Evolutionary conservation across 2,329 filamentous ascomycete species (phyloP).

Genomic region (Bertia moriformis): DNA sequence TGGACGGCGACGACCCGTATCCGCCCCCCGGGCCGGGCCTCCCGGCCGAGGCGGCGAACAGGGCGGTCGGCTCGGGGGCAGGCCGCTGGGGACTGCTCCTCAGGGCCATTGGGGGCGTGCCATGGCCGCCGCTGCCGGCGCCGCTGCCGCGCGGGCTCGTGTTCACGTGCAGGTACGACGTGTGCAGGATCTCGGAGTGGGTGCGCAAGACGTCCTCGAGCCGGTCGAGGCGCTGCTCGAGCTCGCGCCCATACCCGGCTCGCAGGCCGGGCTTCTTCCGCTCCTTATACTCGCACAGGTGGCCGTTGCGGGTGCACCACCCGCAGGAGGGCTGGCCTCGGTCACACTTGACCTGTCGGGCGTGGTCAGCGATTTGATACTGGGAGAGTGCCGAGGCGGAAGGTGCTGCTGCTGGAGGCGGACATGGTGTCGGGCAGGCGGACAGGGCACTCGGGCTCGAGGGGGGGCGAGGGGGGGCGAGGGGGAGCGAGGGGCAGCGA

Average conservation of each 20-base stretch:
- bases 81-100: constrained; percentile 36
- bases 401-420: constrained; percentile 3
- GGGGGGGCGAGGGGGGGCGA: not conserved
- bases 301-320: constrained; percentile 51
- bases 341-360: constrained; percentile 54
- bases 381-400: constrained; percentile 2
- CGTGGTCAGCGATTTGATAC: too few relatives aligned
- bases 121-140: constrained; percentile 25
- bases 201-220: constrained; percentile 51
- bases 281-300: constrained; percentile 53
- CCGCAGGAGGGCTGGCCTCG: constrained; percentile 59
- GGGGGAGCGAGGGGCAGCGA: not conserved
- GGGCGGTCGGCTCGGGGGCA: not conserved
- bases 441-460: constrained; percentile 2
- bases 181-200: constrained; percentile 53
- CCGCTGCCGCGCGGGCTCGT: constrained; percentile 10
- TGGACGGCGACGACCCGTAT: not conserved
- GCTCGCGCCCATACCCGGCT: constrained; percentile 57
- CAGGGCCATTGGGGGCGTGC: constrained; percentile 37
- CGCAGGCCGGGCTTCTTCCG: constrained; percentile 52
- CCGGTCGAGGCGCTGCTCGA: constrained; percentile 58
- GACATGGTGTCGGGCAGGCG: not conserved
- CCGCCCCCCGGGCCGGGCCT: too few relatives aligned
- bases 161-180: constrained; percentile 27
- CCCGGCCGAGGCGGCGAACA: not conserved